These are phyloP conservation scores for Spinellus fusiger DNA, from an alignment of 192 early-diverging fungal genomes.

Conservation along the genomic window DNA sequence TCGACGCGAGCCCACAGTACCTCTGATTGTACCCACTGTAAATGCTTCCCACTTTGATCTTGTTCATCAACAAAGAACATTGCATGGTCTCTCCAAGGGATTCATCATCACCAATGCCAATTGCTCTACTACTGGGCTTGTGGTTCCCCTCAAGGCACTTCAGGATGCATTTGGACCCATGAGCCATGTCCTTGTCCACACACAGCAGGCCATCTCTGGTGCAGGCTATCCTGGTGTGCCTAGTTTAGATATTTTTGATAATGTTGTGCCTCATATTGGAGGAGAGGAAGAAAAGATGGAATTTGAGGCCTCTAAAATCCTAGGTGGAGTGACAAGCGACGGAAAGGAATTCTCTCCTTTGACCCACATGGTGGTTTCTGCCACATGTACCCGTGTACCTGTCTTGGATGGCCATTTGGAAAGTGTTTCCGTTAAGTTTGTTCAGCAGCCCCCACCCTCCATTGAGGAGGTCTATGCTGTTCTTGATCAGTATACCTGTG, in stretches of 20 bases:
- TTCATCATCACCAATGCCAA: conserved; percentile 97
- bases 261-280: conserved; percentile 88
- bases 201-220: conserved; percentile 95
- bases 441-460: conserved; percentile 57
- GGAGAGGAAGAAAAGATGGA: conserved; percentile 99
- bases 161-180: conserved; percentile 90
- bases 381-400: conserved; percentile 94
- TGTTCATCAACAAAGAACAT: conserved; percentile 64
- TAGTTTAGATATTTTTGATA: conserved; percentile 93
- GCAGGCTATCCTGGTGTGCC: conserved; percentile 97
- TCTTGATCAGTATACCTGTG: conserved; percentile 70
- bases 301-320: conserved; percentile 87
- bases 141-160: conserved; percentile 82
- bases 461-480: conserved; percentile 68
- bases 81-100: conserved; percentile 59
- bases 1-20: conserved; percentile 82
- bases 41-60: conserved; percentile 87
- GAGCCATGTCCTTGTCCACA: conserved; percentile 74
- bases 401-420: conserved; percentile 96
- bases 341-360: conserved; percentile 48
- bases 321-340: conserved; percentile 59
- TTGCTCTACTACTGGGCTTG: conserved; percentile 97
- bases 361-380: conserved; percentile 70
- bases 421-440: conserved; percentile 85
- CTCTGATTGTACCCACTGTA: conserved; percentile 89